Evolutionary conservation across 2,329 filamentous ascomycete species (phyloP).

Genomic region (Penicillium sp.): DNA sequence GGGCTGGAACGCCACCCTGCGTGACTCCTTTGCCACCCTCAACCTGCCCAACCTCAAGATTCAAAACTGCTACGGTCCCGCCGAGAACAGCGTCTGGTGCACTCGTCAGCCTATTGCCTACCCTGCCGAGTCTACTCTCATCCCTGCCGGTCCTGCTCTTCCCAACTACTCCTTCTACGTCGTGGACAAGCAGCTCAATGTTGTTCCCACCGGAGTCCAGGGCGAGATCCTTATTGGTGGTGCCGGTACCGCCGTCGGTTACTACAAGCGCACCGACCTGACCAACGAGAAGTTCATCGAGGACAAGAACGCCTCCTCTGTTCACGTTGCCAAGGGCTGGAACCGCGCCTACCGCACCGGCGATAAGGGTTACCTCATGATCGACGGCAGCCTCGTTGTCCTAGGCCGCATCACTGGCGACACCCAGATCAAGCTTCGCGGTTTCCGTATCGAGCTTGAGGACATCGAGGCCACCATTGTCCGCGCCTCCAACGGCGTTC

Average conservation of each 20-base stretch:
- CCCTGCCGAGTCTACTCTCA: background rate
- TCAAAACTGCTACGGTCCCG: background rate
- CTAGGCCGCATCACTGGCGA: background rate
- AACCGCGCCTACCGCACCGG: background rate
- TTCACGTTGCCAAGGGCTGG: background rate
- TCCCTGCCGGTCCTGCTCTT: background rate
- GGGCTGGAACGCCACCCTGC: background rate
- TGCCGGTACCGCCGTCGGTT: background rate
- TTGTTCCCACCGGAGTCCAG: background rate
- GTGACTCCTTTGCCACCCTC: background rate
- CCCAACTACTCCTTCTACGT: background rate
- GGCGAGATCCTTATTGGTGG: background rate
- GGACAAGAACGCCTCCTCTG: background rate
- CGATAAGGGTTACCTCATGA: background rate
- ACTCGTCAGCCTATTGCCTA: background rate
- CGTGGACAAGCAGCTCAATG: background rate
- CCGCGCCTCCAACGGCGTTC: background rate
- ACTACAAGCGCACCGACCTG: background rate
- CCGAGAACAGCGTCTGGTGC: background rate
- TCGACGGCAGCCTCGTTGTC: background rate
- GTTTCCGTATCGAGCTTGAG: background rate
- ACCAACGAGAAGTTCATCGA: background rate
- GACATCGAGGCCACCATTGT: background rate
- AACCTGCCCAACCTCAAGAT: background rate
- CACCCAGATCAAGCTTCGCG: background rate